These are phyloP conservation scores for Dryadomyces quercus-mongolicae DNA, from an alignment of 2,329 filamentous ascomycete species.

Conservation along the genomic window DNA sequence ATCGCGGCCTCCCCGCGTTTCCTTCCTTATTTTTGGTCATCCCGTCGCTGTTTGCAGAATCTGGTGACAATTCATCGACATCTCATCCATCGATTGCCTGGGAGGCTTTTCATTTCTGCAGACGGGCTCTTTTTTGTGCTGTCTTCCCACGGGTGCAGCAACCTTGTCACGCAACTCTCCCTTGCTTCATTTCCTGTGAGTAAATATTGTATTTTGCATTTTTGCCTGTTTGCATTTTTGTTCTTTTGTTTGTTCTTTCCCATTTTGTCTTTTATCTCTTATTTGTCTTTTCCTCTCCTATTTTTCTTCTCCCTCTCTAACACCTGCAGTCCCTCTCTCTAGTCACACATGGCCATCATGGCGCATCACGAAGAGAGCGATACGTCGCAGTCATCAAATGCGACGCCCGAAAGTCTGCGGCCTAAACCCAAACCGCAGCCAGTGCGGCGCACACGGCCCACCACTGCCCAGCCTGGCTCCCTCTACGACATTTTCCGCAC, in stretches of 20 bases:
- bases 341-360: no score
- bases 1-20: neutral
- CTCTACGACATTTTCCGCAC: slow-evolving; percentile 40
- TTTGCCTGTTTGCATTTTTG: no score
- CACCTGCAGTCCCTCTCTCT: neutral
- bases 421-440: no score
- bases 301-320: neutral
- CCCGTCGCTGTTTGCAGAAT: no score
- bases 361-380: no score
- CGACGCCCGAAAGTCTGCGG: neutral
- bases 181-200: neutral
- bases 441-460: neutral
- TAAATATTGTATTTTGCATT: neutral
- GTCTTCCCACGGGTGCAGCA: neutral
- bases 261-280: neutral
- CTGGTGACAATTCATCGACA: no score
- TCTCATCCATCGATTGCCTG: no score
- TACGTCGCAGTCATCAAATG: no score
- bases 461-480: slow-evolving; percentile 32
- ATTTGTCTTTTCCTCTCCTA: neutral
- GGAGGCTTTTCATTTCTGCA: no score
- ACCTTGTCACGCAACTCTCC: neutral
- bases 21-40: neutral
- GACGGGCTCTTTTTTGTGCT: no score
- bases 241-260: no score